These are phyloP conservation scores for Capsella bursapastoris DNA, from an alignment of 345 rosid species.

Conservation along the genomic window DNA sequence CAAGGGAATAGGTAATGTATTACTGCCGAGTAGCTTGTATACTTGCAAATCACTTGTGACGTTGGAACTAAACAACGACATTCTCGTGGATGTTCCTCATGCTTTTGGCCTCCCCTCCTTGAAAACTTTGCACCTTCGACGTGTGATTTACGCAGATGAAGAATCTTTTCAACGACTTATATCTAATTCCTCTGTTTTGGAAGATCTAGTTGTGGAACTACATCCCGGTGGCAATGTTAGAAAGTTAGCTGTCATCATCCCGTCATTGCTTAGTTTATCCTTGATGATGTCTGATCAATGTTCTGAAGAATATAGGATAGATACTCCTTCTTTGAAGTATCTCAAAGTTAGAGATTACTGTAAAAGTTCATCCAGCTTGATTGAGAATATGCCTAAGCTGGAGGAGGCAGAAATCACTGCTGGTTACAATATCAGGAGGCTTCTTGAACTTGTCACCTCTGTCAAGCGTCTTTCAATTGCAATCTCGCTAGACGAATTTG, in stretches of 20 bases:
- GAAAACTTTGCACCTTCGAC: neutral
- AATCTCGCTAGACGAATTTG: fast-evolving
- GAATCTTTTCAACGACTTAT: neutral
- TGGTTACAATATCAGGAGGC: neutral
- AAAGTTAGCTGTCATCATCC: neutral
- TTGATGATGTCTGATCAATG: neutral
- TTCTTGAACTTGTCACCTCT: neutral
- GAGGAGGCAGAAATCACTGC: neutral
- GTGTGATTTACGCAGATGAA: neutral
- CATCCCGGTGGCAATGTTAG: neutral
- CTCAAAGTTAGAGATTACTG: neutral
- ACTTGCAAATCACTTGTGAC: conserved; percentile 12
- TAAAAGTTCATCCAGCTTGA: neutral
- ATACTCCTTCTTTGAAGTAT: conserved; percentile 11
- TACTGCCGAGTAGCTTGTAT: conserved; percentile 6
- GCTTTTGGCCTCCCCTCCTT: neutral
- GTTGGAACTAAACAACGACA: neutral
- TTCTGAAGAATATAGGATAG: neutral
- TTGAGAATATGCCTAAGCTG: neutral
- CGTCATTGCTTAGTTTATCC: neutral
- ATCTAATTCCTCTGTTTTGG: neutral
- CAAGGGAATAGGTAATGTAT: neutral
- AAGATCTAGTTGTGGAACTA: neutral
- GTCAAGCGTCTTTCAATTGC: neutral
- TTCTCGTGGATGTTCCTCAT: conserved; percentile 1